Base-by-base conservation (phyloP, 225 moss, liverwort and hornwort species). In the Pleurozium schreberi region DNA sequence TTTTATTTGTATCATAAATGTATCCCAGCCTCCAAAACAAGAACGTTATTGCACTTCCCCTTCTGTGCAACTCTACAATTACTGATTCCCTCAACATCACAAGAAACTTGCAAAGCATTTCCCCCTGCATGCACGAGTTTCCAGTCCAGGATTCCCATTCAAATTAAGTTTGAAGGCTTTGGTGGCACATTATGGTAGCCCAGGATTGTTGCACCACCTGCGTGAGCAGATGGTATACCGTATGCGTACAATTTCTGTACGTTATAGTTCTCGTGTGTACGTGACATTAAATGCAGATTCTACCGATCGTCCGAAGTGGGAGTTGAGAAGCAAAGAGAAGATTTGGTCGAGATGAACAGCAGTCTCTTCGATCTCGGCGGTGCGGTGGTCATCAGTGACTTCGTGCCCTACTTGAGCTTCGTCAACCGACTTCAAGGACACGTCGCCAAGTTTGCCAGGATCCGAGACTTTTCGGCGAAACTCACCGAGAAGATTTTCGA, bases 341-440 rank as follows among this genome's bases (percentile, higher is more conserved):
- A 89, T 55, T 9, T 91, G 9, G 87, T 89, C 80, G 79, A 79
- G 58, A 87, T 91, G 91, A 52, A 80, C 31, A 19, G 14, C 38
- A 34, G 13, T 45, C 19, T 73, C 3, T 87, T 75, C 70, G 49
- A 87, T 9, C 0, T 89, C 17, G 11, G 31, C 2, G 89, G 89
- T 27, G 84, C 87, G 30, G 64, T 34, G 33, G 65, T 84, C 58
- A 71, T 89, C 61, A 89, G 87, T 40, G 91, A 91, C 84, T 91
- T 65, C 18, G 89, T 91, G 80, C 89, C 91, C 58, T 89, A 81
- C 38, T 67, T 89, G 81, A 81, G 89, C 38, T 92, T 92, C 61
- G 20, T 87, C 40, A 11, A 84, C 74, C 50, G 64, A 81, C 66
- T 81, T 45, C 91, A 85, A 85, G 91, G 87, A 15, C 61, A 81